Base-by-base conservation (phyloP, 805 yeast species). In the Metschnikowia cubensis region DNA sequence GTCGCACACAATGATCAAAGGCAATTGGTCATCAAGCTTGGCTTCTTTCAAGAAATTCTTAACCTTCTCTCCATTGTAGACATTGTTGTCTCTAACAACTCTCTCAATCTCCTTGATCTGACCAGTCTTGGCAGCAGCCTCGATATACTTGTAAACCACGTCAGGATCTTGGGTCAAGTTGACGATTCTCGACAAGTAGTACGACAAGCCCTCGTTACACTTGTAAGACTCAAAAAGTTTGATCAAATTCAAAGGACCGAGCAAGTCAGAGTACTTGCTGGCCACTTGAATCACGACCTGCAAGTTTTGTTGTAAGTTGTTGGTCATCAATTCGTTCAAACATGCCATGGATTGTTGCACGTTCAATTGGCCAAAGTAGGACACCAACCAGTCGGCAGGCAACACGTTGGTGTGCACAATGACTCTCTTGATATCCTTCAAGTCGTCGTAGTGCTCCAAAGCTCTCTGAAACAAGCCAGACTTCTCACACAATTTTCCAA, bases 391-490 rank as follows among this genome's bases (percentile, higher is more conserved):
- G 59, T 95, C 99, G 55, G 84, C 81, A 51, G 96, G 96, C 60
- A 94, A 77, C 20, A 81, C 84, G 57, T 80, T 80, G 35, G 97
- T 87, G 71, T 91, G 91, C 45, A 89, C 89, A 64, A 94, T 82
- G 53, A 92, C 96, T 65, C 99, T 85, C 74, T 92, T 92, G 68
- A 94, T 92, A 65, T 94, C 99, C 67, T 85, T 89, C 62, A 91
- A 82, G 63, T 94, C 96, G 50, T 91, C 96, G 68, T 87, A 94
- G 70, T 89, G 92, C 71, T 94, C 99, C 59, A 94, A 79, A 17
- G 99, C 98, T 67, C 98, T 86, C 77, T 91, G 97, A 69, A 77
- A 84, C 57, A 94, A 78, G 17, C 97, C 98, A n/a, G 96, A 92
- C 71, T 89, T 89, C 73, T 94, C 99, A 69, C 97, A 84, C 58